Evolutionary conservation across 352 stramenopile genomes (phyloP), one percentile per base, ranked within the genome.

Genomic region (Phytophthora multivora): DNA sequence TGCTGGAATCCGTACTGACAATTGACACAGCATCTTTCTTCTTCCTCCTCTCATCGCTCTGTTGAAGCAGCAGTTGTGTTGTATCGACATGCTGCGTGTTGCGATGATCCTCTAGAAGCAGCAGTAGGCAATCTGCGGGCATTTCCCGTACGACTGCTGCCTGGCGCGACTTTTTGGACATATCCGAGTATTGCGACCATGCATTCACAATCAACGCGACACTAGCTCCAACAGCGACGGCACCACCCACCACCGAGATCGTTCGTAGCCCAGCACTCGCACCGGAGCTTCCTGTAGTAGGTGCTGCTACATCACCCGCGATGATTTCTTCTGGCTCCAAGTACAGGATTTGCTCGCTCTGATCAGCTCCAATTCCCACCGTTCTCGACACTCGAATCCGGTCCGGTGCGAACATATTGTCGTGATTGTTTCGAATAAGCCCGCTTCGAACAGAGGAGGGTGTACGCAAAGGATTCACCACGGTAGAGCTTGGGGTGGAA

Each of bases 171-270:
- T 82, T 78, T 30, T 66, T 87, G 3, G 80, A 79, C 39, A 60
- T 85, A 9, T 93, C 85, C 4, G 81, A 90, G 68, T 91, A 94
- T 48, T 91, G 78, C 1, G 83, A 90, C 87, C 87, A 95, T 3
- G 85, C 87, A 58, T 75, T 88, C 19, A 94, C 81, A 30, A 89
- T 85, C 30, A 95, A 31, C 5, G 87, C 87, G 16, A 93, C 79
- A 28, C 85, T 88, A 42, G 86, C 87, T 18, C 85, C 85, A 25
- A 95, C 77, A 16, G 83, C 85, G 15, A 94, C 83, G 21, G 87
- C 87, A 25, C 87, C 87, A 50, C 87, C 87, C 0, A 95, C 77
- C 0, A 90, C 73, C 0, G 81, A 90, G 13, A 89, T 66, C 5
- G 81, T 86, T 58, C 73, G 69, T 28, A 93, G 42, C 4, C 81